Conservation (phyloP, 768 basidiomycete genomes). For the Pleurotus sapidus region DNA sequence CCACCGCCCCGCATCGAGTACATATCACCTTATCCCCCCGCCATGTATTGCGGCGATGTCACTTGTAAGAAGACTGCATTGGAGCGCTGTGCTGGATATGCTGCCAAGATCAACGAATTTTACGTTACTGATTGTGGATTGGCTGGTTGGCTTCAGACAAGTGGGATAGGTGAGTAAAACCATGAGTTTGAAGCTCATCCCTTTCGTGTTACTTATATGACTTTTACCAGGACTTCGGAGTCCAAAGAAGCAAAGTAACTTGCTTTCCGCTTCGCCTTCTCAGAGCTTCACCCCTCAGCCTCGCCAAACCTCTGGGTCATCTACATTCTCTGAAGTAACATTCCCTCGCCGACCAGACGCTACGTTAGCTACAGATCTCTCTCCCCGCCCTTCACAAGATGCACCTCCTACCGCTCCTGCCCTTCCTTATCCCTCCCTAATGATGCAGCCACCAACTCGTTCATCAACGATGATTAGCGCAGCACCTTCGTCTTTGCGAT, state of each 20-base stretch:
- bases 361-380: constrained; percentile 72
- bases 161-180: constrained; percentile 46
- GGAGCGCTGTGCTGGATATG: constrained; percentile 74
- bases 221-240: constrained; percentile 22
- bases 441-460: constrained; percentile 28
- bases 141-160: constrained; percentile 67
- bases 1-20: constrained; percentile 26
- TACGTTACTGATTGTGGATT: constrained; percentile 74
- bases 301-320: constrained; percentile 68
- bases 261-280: constrained; percentile 31
- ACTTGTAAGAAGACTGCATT: constrained; percentile 46
- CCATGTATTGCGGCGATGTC: constrained; percentile 72
- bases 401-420: constrained; percentile 51
- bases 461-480: constrained; percentile 30
- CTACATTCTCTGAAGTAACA: constrained; percentile 71
- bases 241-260: constrained; percentile 19
- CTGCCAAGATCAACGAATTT: constrained; percentile 81
- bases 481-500: constrained; percentile 51
- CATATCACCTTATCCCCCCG: constrained; percentile 47
- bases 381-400: constrained; percentile 42
- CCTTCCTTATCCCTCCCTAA: constrained; percentile 77
- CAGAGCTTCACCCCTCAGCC: constrained; percentile 48
- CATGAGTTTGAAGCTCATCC: background rate
- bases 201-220: constrained; percentile 4
- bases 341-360: constrained; percentile 83